Base-by-base conservation (phyloP, 352 stramenopile species). In the Blastocystis sp. region DNA sequence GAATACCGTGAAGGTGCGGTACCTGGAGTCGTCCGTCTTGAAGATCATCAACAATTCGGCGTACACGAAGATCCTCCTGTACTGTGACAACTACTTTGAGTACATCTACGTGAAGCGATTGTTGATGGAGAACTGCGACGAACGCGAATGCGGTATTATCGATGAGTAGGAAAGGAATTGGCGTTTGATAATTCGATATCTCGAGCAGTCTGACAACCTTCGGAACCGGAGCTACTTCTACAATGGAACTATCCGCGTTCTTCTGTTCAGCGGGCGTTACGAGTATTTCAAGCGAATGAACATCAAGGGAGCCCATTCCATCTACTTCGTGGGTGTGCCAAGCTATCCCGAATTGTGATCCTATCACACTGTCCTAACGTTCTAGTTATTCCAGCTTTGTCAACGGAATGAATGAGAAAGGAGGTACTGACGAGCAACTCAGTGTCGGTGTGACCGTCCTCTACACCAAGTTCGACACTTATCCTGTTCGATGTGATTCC, bases 41-140 rank as follows among this genome's bases (percentile, higher is more conserved):
- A 72, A 72, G 38, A 36, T 85, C 4, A 29, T 85, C n/a, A 72
- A 85, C 40, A 85, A 85, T 38, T 14, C 38, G 8, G 75, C 57
- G 18, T 76, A 85, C 40, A 73, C 69, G 34, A 53, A 65, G 11
- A 85, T 85, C 11, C 63, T 85, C 14, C 27, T 85, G 24, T 85
- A 85, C 42, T 72, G 57, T 48, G 75, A 85, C 40, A 76, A 51
- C 38, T 85, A 85, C 63, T 85, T 85, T 21, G 75, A 85, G 38
- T 85, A 85, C 27, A 56, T 85, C 4, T 85, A 72, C 40, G 63
- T 85, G 24, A 72, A 76, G 48, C 57, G 63, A 36, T 34, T 85
- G 21, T 27, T 85, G 51, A 85, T 85, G 75, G 75, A 85, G 29
- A 76, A 61, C 48, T 76, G 57, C 42, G 75, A 85, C 36, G 75